Evolutionary conservation across 495 filamentous ascomycete species (phyloP), one percentile per base, ranked within the genome.

Genomic region (Pseudevernia furfuracea): DNA sequence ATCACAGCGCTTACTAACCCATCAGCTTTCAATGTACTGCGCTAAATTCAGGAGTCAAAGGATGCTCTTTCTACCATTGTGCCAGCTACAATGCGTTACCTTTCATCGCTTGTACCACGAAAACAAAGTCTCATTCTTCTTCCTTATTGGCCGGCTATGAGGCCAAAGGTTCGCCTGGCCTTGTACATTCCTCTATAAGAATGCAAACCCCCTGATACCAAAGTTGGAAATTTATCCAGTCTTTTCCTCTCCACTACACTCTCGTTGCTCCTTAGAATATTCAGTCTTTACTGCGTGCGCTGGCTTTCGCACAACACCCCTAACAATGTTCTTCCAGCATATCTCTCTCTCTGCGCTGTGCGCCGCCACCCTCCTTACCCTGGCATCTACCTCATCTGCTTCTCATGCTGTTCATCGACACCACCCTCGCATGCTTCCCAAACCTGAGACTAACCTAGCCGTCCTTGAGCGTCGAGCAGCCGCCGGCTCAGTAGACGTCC

Each of bases 261-360:
- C 39, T 36, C 25, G 57, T 59, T 61, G 30, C 30, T 55, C 7
- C 8, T 65, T 53, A 30, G 36, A 12, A 43, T 48, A 38, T 57
- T 60, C 66, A 19, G 10, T 65, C 66, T 52, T 62, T 65, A 62
- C 63, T 61, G 49, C 49, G 39, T 66, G 59, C 39, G 62, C 63
- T 58, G 66, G 63, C 57, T 60, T 64, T 68, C 63, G 66, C 66
- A 62, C 43, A 25, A 64, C 62, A 52, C 12, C 53, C 62, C 19
- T 64, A 59, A 58, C 23, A 19, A 69, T 69, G 67, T 66, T 64
- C 25, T 61, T 64, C 52, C 53, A 41, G 5, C 34, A 58, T 23
- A 25, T 56, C 19, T 65, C 62, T 28, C 25, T 67, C n/a, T 63
- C 63, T 32, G 59, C 68, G 23, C 39, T 69, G 34, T 48, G 49